phyloP scores from a whole-genome alignment of 1,284 basidiomycete genomes.

The Moesziomyces antarcticus region DNA sequence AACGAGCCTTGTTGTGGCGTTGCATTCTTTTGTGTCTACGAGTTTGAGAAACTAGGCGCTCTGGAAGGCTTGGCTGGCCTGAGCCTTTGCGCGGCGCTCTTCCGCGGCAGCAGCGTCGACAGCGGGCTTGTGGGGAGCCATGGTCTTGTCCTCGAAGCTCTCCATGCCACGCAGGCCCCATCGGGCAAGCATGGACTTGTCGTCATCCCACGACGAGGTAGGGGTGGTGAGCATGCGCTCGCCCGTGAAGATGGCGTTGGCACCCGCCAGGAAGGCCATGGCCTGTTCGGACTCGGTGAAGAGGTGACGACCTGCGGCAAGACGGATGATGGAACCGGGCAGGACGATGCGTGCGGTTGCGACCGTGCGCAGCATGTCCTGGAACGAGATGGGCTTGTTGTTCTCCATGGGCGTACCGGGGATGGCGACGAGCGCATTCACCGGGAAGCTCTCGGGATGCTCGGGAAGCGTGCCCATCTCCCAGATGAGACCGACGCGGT shows the following conservation, averaged over 20 bases:
- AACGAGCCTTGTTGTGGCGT: no score
- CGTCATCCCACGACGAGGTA: constrained; percentile 74
- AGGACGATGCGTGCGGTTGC: constrained; percentile 93
- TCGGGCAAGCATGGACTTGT: constrained; percentile 90
- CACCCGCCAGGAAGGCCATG: constrained; percentile 98
- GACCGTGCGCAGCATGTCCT: constrained; percentile 89
- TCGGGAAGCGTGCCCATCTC: constrained; percentile 90
- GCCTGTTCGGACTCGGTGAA: constrained; percentile 92
- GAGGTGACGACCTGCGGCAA: constrained; percentile 91
- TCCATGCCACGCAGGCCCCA: constrained; percentile 93
- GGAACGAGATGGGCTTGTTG: constrained; percentile 73
- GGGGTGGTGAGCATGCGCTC: constrained; percentile 97
- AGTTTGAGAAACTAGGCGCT: constrained; percentile 7
- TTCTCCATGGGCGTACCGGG: constrained; percentile 73
- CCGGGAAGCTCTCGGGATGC: constrained; percentile 97
- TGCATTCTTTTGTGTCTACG: neutral
- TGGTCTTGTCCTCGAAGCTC: constrained; percentile 72
- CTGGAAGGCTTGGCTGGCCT: constrained; percentile 43
- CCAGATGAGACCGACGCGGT: constrained; percentile 92
- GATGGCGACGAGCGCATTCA: constrained; percentile 85
- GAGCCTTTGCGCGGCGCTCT: constrained; percentile 39
- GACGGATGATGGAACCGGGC: constrained; percentile 89
- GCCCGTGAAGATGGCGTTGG: constrained; percentile 97
- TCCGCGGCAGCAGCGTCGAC: constrained; percentile 22
- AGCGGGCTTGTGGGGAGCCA: constrained; percentile 38